Percentiles rank a stretch among this genome's conserved stretches.
Evolutionary conservation across 116 monocot genomes (phyloP).

Genomic region (Papilionanthe hybrid): DNA sequence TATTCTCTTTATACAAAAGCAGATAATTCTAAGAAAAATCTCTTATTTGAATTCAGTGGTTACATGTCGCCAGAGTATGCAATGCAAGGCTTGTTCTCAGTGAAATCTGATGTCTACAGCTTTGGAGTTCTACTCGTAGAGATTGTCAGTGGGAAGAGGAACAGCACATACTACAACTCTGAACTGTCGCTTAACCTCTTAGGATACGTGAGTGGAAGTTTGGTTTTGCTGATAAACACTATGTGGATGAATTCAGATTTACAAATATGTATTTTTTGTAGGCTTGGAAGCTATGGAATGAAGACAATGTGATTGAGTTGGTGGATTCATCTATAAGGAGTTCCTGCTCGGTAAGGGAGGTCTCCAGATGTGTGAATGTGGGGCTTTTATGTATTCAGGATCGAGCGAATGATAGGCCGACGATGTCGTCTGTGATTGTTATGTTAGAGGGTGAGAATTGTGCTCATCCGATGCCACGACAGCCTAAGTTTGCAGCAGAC

Average conservation of each 20-base stretch:
- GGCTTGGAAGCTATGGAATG: slow-evolving; percentile 22
- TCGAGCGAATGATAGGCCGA: slow-evolving; percentile 26
- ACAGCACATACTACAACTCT: slow-evolving; percentile 20
- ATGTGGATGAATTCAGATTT: not conserved
- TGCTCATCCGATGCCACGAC: slow-evolving; percentile 10
- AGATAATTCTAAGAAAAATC: not conserved
- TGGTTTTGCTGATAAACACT: not conserved
- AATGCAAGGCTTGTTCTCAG: slow-evolving; percentile 45
- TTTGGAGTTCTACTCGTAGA: slow-evolving; percentile 52
- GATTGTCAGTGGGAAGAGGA: slow-evolving; percentile 40
- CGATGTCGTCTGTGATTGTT: slow-evolving; percentile 21
- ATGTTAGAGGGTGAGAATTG: slow-evolving; percentile 24
- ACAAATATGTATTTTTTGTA: slow-evolving; percentile 2
- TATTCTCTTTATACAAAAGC: not conserved
- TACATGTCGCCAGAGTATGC: slow-evolving; percentile 66
- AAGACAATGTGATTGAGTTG: slow-evolving; percentile 11
- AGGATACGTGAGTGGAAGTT: slow-evolving; percentile 23
- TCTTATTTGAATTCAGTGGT: slow-evolving; percentile 21
- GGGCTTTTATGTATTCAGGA: slow-evolving; percentile 33
- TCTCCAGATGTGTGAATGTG: slow-evolving; percentile 28
- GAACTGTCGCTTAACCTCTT: slow-evolving; percentile 25
- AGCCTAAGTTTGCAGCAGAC: slow-evolving; percentile 21
- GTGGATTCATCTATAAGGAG: slow-evolving; percentile 4
- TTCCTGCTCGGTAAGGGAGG: slow-evolving; percentile 2
- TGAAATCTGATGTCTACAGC: slow-evolving; percentile 59